phyloP scores from a whole-genome alignment of 257 asterid species.

The Linderniella brevidens region DNA sequence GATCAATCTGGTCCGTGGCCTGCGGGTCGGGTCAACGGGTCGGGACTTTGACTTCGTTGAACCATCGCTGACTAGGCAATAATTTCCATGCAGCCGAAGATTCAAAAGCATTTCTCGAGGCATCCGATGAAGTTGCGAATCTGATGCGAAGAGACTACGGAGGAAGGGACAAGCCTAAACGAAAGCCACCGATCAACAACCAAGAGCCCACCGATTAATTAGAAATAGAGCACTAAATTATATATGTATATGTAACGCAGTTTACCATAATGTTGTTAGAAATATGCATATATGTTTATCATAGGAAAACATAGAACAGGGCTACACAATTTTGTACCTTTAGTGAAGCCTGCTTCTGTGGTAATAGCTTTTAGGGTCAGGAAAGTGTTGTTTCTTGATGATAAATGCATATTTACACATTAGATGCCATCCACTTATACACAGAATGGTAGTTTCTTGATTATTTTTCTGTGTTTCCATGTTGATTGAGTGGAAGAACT shows the following conservation, averaged over 20 bases:
- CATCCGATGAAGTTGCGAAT: conserved; percentile 31
- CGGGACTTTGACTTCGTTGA: not conserved
- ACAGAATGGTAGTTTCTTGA: too few relatives aligned
- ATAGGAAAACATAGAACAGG: conserved; percentile 7
- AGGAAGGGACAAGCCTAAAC: conserved; percentile 13
- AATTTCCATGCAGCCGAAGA: too few relatives aligned
- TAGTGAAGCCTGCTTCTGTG: conserved; percentile 23
- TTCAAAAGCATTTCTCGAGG: conserved; percentile 16
- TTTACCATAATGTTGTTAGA: too few relatives aligned
- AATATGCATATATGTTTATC: not conserved
- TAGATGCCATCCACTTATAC: too few relatives aligned
- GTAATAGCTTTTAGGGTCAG: too few relatives aligned
- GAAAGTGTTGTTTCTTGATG: too few relatives aligned
- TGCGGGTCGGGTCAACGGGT: too few relatives aligned
- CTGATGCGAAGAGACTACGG: conserved; percentile 40
- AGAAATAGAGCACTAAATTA: not conserved
- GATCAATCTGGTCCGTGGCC: too few relatives aligned
- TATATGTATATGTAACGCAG: not conserved
- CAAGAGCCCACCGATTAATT: conserved; percentile 28
- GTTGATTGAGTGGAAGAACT: too few relatives aligned
- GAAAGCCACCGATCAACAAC: conserved; percentile 70
- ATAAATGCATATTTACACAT: too few relatives aligned
- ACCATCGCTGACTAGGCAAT: conserved; percentile 1
- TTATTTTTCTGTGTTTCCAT: too few relatives aligned
- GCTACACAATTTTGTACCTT: conserved; percentile 53